phyloP scores from a whole-genome alignment of 164 flowering plant genomes.

The Hamamelis virginiana region DNA sequence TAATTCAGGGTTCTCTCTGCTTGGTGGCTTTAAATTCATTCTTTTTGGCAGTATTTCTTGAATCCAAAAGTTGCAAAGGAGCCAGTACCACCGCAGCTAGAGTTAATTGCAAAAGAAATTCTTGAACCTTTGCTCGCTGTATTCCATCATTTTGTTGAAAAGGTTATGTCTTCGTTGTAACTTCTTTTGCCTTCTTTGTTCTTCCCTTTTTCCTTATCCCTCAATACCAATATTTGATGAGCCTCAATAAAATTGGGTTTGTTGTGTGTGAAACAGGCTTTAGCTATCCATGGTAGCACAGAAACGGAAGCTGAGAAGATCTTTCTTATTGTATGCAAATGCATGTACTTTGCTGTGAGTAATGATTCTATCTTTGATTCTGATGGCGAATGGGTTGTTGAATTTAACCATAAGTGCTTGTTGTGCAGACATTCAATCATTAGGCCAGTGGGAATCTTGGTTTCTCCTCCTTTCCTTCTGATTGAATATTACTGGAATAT shows the following conservation, averaged over 20 bases:
- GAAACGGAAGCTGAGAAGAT: conserved; percentile 50
- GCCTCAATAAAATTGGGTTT: conserved; percentile 6
- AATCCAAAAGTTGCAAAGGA: conserved; percentile 75
- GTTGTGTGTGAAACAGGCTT: conserved; percentile 40
- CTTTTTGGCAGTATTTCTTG: conserved; percentile 65
- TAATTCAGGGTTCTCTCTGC: too few relatives aligned
- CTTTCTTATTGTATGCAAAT: conserved; percentile 67
- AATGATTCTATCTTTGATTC: not conserved
- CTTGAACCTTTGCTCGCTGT: conserved; percentile 55
- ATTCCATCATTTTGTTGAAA: conserved; percentile 49
- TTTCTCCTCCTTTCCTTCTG: not conserved
- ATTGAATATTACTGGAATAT: not conserved
- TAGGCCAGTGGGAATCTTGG: not conserved
- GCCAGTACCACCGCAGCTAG: conserved; percentile 78
- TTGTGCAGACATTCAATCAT: not conserved
- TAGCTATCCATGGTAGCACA: conserved; percentile 14
- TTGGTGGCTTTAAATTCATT: not conserved
- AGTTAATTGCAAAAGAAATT: conserved; percentile 61
- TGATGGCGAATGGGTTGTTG: not conserved
- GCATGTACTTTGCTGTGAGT: conserved; percentile 77
- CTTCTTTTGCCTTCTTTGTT: not conserved
- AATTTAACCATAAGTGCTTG: not conserved
- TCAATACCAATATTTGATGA: not conserved
- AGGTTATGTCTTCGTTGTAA: conserved; percentile 34
- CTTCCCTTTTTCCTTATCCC: not conserved